A percentile compares a stretch with the other conserved stretches of the same genome.
phyloP scores from a whole-genome alignment of 2,329 filamentous ascomycete genomes.

The Neurospora sp. region DNA sequence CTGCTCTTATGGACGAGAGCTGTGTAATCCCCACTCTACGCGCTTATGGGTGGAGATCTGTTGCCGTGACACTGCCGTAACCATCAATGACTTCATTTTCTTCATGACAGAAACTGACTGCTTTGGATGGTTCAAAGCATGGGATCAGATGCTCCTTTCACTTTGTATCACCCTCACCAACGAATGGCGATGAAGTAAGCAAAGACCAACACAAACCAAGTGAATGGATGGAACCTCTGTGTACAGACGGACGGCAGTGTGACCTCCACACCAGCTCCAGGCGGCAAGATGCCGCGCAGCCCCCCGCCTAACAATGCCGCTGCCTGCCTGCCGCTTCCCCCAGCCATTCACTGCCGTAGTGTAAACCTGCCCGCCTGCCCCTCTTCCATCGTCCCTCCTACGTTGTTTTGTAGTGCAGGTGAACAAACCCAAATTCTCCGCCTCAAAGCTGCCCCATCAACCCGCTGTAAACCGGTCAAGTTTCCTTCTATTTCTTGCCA shows the following conservation, averaged over 20 bases:
- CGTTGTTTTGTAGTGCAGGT: background rate
- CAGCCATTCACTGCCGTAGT: background rate
- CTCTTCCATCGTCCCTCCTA: background rate
- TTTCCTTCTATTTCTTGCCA: background rate
- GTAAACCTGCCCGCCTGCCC: background rate
- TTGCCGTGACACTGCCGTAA: background rate
- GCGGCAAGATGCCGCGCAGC: background rate
- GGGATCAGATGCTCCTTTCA: background rate
- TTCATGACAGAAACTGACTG: background rate
- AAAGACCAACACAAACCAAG: background rate
- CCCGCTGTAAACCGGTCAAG: background rate
- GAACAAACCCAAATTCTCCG: conserved; percentile 7
- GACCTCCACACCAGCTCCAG: background rate
- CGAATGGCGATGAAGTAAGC: background rate
- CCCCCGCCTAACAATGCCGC: background rate
- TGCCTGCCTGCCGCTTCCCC: background rate
- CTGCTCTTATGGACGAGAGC: background rate
- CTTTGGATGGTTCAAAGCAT: background rate
- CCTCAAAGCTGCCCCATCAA: conserved; percentile 3
- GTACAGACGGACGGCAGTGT: background rate
- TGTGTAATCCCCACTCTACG: background rate
- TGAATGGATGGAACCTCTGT: background rate
- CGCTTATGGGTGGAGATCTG: background rate
- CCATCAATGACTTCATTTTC: background rate
- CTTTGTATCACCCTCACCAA: background rate